Conservation (phyloP, 2,329 filamentous ascomycete genomes). For the Exophiala aquamarina region DNA sequence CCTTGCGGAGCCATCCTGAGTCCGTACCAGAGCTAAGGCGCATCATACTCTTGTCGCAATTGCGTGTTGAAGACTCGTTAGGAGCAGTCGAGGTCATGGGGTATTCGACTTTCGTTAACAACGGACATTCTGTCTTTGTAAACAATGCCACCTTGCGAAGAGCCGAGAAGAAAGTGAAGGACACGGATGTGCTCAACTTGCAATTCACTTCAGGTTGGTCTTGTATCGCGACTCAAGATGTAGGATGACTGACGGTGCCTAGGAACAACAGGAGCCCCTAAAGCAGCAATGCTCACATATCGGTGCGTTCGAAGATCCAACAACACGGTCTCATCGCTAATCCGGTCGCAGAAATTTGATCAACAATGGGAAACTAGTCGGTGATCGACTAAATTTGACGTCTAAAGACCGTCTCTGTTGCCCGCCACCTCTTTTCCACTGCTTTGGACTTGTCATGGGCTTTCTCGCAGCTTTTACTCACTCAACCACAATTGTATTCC, state of each 20-base stretch:
- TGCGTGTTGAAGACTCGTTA: no score
- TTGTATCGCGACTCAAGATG: not conserved
- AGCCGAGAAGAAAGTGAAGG: slow-evolving; percentile 10
- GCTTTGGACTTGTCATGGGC: slow-evolving; percentile 87
- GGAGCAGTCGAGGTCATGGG: slow-evolving; percentile 42
- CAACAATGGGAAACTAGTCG: slow-evolving; percentile 87
- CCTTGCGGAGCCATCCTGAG: slow-evolving; percentile 66
- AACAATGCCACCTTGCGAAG: slow-evolving; percentile 5
- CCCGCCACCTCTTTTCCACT: slow-evolving; percentile 61
- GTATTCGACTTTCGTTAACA: slow-evolving; percentile 41
- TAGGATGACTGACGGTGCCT: not conserved
- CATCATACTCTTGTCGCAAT: slow-evolving; percentile 70
- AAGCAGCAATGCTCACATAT: slow-evolving; percentile 86
- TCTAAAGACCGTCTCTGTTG: slow-evolving; percentile 67
- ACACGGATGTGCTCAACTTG: slow-evolving; percentile 78
- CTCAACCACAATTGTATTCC: slow-evolving; percentile 79
- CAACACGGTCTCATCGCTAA: slow-evolving; percentile 3
- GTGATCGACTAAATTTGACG: slow-evolving; percentile 75
- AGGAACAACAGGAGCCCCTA: slow-evolving; percentile 84
- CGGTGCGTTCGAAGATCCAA: slow-evolving; percentile 56
- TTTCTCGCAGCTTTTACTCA: slow-evolving; percentile 90
- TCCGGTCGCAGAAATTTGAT: slow-evolving; percentile 16
- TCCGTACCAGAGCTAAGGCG: slow-evolving; percentile 74
- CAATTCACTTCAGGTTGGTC: slow-evolving; percentile 75
- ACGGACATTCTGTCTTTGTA: slow-evolving; percentile 14